Evolutionary conservation across 2,329 filamentous ascomycete genomes (phyloP), one percentile per base, ranked within the genome.

Genomic region (Conoideocrella luteorostrata): DNA sequence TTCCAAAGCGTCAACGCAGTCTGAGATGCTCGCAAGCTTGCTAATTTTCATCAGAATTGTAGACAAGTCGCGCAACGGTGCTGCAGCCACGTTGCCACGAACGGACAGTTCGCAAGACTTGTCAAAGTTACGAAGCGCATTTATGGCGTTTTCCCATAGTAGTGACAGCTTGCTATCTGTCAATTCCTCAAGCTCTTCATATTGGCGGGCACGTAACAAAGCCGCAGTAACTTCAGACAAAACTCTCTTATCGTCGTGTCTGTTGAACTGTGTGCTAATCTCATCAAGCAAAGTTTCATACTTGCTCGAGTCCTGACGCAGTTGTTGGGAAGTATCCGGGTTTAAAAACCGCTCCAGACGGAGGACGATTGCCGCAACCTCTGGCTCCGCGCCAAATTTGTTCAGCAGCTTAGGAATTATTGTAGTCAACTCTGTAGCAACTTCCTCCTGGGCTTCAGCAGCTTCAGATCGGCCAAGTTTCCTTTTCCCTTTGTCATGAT

Each of bases 301-400:
- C 2, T 82, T 84, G 2, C 84, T 82, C 1, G 88, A 80, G 52
- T 94, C 88, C 60, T 95, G 89, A 41, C 90, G 84, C 29, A 97
- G 71, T 56, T 95, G 87, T 58, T 90, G 84, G 58, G 97, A 94
- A 18, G 90, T 78, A 32, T 91, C 86, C 1, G 96, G 75, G 52
- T 95, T 87, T 18, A 98, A 79, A 30, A 87, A 80, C 57, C 91
- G 88, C 59, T 94, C 88, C 34, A 98, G 71, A 24, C 88, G 81
- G 20, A 98, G 74, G 36, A 96, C 89, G 20, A 86, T 80, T 9
- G 88, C 86, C 2, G 90, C 89, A 20, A 91, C 90, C 56, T 86
- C 82, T 13, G 93, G 86, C 22, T 86, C 78, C n/a, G 90, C 87
- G 5, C 93, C 91, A 55, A 89, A 98, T 59, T 96, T 97, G 65